Percentiles rank a stretch among this genome's conserved stretches.
Conservation (phyloP, 2,329 filamentous ascomycete genomes). For the Akanthomyces muscarius region DNA sequence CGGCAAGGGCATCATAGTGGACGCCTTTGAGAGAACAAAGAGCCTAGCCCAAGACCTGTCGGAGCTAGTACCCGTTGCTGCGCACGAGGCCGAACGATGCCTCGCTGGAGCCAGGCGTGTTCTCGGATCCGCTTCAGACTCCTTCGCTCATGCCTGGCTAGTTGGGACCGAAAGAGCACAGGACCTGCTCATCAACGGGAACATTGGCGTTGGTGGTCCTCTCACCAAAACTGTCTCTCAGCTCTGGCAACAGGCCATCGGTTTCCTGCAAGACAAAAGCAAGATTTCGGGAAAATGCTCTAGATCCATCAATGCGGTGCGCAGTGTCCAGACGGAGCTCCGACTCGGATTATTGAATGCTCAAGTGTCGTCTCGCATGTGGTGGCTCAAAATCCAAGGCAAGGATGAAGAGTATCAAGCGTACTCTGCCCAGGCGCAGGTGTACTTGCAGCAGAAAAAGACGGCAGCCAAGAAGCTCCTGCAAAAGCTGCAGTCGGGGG, state of each 20-base stretch:
- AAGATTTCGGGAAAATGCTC: not conserved
- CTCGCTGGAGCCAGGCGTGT: conserved; percentile 33
- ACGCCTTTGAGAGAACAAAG: conserved; percentile 42
- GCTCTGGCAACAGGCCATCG: not conserved
- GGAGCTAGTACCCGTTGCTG: conserved; percentile 37
- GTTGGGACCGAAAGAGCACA: not conserved
- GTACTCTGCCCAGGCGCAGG: conserved; percentile 46
- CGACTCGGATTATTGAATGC: conserved; percentile 47
- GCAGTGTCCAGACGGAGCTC: conserved; percentile 35
- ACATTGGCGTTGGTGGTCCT: not conserved
- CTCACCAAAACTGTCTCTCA: not conserved
- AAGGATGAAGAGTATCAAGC: conserved; percentile 42
- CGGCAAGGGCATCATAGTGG: conserved; percentile 44
- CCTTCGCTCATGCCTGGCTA: conserved; percentile 20
- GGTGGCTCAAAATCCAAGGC: conserved; percentile 53
- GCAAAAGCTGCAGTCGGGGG: conserved; percentile 17
- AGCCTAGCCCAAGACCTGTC: conserved; percentile 40
- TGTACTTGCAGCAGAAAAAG: conserved; percentile 37
- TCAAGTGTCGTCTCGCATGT: conserved; percentile 53
- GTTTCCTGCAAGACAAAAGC: not conserved
- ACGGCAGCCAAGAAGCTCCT: conserved; percentile 29
- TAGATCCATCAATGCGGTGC: conserved; percentile 21
- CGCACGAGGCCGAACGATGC: conserved; percentile 36
- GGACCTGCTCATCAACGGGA: conserved; percentile 1
- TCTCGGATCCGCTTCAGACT: conserved; percentile 29